Evolutionary conservation across 371 early-diverging fungal genomes (phyloP).

Genomic region (Mucor racemosus): DNA sequence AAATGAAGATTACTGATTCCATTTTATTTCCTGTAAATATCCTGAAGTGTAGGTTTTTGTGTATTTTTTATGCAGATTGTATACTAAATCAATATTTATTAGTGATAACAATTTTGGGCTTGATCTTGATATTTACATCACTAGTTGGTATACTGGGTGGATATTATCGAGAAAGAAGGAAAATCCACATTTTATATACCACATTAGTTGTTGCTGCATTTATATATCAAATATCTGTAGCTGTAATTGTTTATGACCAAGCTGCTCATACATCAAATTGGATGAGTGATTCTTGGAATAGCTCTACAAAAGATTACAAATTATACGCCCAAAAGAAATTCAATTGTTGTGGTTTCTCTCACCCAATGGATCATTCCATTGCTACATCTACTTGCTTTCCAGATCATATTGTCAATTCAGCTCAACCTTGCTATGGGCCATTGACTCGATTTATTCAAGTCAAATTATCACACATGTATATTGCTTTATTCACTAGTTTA

Average conservation of each 20-base stretch:
- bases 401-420: conserved; percentile 29
- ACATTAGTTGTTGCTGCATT: conserved; percentile 39
- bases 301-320: conserved; percentile 34
- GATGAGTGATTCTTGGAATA: conserved; percentile 38
- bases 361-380: conserved; percentile 36
- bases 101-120: conserved; percentile 49
- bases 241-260: conserved; percentile 44
- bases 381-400: conserved; percentile 30
- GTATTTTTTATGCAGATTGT: too few species aligned
- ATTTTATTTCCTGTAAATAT: conserved; percentile 45
- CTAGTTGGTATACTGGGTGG: conserved; percentile 41
- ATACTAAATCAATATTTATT: too few species aligned
- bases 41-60: conserved; percentile 38
- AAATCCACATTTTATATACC: conserved; percentile 41
- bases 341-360: conserved; percentile 44
- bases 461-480: conserved; percentile 35
- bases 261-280: conserved; percentile 39
- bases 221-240: conserved; percentile 39
- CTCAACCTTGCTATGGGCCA: conserved; percentile 37
- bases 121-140: conserved; percentile 44
- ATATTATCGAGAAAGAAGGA: conserved; percentile 34
- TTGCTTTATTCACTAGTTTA: conserved; percentile 39
- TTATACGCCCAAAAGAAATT: conserved; percentile 45
- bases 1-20: conserved; percentile 32
- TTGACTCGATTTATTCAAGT: conserved; percentile 28